Percentiles rank a stretch among this genome's conserved stretches.
Conservation (phyloP, 768 basidiomycete species). For the Leucocoprinus birnbaumii region DNA sequence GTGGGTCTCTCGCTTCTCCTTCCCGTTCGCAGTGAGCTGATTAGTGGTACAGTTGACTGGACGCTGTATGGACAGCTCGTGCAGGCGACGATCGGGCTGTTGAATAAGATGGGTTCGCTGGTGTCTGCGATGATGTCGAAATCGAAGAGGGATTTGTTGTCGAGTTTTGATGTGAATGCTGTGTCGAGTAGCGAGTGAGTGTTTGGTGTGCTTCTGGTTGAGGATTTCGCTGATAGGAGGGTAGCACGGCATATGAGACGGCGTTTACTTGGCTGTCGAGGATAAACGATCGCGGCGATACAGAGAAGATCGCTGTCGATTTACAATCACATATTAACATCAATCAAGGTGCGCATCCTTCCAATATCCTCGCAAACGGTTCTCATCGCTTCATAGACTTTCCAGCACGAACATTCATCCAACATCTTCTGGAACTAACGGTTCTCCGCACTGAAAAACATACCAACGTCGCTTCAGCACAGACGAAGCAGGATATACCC, state of each 20-base stretch:
- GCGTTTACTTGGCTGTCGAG: constrained; percentile 37
- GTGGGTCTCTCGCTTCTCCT: constrained; percentile 31
- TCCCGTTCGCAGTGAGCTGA: neutral
- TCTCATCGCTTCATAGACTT: constrained; percentile 30
- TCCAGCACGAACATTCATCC: constrained; percentile 45
- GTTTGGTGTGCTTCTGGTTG: neutral
- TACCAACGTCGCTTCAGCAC: constrained; percentile 9
- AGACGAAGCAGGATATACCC: constrained; percentile 12
- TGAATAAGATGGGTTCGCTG: constrained; percentile 34
- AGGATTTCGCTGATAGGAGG: constrained; percentile 4
- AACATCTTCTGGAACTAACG: constrained; percentile 43
- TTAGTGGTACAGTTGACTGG: constrained; percentile 50
- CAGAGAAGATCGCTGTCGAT: constrained; percentile 32
- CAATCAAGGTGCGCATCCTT: constrained; percentile 34
- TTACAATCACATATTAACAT: constrained; percentile 43
- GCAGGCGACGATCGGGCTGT: constrained; percentile 33
- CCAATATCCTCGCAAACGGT: neutral
- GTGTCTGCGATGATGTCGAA: constrained; percentile 18
- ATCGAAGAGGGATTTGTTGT: constrained; percentile 22
- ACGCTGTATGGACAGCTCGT: constrained; percentile 44
- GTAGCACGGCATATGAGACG: constrained; percentile 39
- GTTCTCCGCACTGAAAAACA: constrained; percentile 26
- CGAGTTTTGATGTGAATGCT: constrained; percentile 28
- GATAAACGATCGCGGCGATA: constrained; percentile 24
- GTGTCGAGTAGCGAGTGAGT: constrained; percentile 40